A percentile compares a stretch with the other conserved stretches of the same genome.
Conservation (phyloP, 441 rosid genomes). For the Geranium incanum region DNA sequence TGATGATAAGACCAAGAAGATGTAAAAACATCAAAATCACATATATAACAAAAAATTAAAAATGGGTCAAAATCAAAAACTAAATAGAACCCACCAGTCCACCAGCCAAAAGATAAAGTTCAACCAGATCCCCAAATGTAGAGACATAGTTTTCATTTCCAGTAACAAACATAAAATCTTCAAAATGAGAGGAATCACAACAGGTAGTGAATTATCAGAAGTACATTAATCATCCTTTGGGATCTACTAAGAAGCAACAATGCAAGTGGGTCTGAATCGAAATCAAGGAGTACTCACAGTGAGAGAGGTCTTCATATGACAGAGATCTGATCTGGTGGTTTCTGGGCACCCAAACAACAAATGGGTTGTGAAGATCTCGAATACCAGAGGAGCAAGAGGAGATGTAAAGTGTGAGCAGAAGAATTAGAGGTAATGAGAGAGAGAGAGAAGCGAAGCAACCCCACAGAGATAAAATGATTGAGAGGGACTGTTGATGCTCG, state of each 20-base stretch:
- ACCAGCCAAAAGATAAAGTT: neutral
- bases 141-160: neutral
- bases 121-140: neutral
- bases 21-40: neutral
- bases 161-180: neutral
- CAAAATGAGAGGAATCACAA: neutral
- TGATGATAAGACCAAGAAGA: neutral
- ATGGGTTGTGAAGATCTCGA: slow-evolving; percentile 21
- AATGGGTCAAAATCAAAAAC: neutral
- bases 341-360: slow-evolving; percentile 25
- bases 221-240: slow-evolving; percentile 5
- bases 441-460: slow-evolving; percentile 21
- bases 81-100: neutral
- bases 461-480: slow-evolving; percentile 50
- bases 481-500: slow-evolving; percentile 62
- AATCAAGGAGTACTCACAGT: slow-evolving; percentile 40
- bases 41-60: no score
- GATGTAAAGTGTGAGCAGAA: slow-evolving; percentile 19
- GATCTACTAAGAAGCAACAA: slow-evolving; percentile 12
- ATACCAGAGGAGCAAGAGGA: slow-evolving; percentile 24
- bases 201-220: neutral
- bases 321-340: slow-evolving; percentile 42
- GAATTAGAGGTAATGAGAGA: slow-evolving; percentile 1
- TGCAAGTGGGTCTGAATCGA: slow-evolving; percentile 15
- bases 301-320: slow-evolving; percentile 80